Evolutionary conservation across 805 yeast species (phyloP), one percentile per base, ranked within the genome.

Genomic region (Starmerella potacharoeniae): DNA sequence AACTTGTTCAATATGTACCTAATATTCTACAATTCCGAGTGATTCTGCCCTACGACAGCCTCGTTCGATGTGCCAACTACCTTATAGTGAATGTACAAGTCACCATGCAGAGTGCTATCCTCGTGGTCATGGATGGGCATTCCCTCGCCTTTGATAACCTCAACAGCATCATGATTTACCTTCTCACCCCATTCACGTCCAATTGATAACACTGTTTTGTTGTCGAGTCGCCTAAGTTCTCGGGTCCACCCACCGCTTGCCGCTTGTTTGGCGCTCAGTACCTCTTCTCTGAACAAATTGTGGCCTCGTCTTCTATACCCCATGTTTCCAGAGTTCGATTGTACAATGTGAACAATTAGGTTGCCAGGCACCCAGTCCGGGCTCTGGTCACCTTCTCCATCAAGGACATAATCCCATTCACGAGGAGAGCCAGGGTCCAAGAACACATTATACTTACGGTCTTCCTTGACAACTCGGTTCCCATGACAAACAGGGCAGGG

Each of bases 321-420:
- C 77, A 87, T 66, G 65, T 85, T 83, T 34, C 59, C 67, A 1
- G 62, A 54, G 17, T 70, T 65, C 41, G 75, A 72, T 70, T 91
- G 97, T 35, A 65, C 66, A 40, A 87, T 66, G 43, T 73, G 74
- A n/a, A 89, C 74, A 30, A 76, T 67, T 54, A 93, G 71, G 70
- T 91, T 87, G 17, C 98, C 98, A 4, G 95, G 79, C 5, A 75
- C 77, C 75, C 80, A 77, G 53, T 86, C 95, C 2, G 97, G 97
- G 60, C 77, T 76, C 65, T 82, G 84, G 66, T 91, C 95, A 6
- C 91, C 89, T 68, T 88, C 88, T 2, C 91, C 95, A 49, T 74
- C 75, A 51, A 83, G 71, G 1, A 78, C 76, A 60, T 80, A 79
- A 43, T 75, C 75, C 62, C 77, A 76, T 55, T 79, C 77, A 62